Base-by-base conservation (phyloP, 1,139 yeast species). In the Taiozyma sp. region DNA sequence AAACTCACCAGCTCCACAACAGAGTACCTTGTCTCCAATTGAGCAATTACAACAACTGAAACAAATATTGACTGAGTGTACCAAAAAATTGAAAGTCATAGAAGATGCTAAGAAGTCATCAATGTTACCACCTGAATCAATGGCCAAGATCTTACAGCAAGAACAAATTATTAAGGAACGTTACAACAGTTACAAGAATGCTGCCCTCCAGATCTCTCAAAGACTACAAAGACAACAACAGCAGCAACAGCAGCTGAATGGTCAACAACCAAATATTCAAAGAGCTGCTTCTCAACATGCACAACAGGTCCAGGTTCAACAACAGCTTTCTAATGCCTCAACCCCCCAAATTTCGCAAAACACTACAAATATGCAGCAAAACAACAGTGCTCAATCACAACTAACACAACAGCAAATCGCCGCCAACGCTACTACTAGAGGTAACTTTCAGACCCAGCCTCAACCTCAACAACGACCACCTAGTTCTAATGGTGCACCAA, bases 11-110 rank as follows among this genome's bases (percentile, higher is more conserved):
- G 44, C 45, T 28, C 50, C 48, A 39, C 51, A 42, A 3, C 50
- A 26, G 32, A 52, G 30, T n/a, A 16, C 49, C 8, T 53, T 45
- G 21, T 54, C 45, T 8, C 61, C 60, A 19, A 47, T 63, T 13
- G 65, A 66, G 43, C 68, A 68, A 47, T 62, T 67, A 49, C 72
- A 66, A 44, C 68, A 67, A 32, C 55, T 69, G 28, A 59, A 61
- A 49, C 55, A 56, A 21, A 53, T 65, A 45, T 66, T 68, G 7
- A 74, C 72, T 14, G 80, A 75, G 47, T 72, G 77, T 50, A 76
- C 75, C 47, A 69, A 74, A 40, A 78, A 74, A 43, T 49, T 71
- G 54, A 60, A 66, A 43, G 62, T 65, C 3, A 64, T 73, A 41
- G 72, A 70, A 43, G 65, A 65, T n/a, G 69, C 69, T 42, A 70